Conservation (phyloP, 1,284 basidiomycete species). For the Apiotrichum sp. region DNA sequence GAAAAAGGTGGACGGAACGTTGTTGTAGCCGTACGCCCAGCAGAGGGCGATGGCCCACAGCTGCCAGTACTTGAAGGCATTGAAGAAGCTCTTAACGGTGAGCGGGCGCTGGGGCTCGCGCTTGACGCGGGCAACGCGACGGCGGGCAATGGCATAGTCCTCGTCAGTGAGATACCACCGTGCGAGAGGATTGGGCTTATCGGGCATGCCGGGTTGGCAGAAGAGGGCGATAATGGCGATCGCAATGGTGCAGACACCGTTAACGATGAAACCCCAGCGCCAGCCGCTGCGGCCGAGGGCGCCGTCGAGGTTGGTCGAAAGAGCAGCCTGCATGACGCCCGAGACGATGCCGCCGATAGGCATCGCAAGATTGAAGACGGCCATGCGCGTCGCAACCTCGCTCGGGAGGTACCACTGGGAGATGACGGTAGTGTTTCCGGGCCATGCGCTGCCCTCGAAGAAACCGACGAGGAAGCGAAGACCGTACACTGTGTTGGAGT, state of each 20-base stretch:
- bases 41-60: slow-evolving; percentile 16
- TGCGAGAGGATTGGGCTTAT: slow-evolving; percentile 22
- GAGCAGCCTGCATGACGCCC: slow-evolving; percentile 24
- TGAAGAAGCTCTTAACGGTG: slow-evolving; percentile 11
- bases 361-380: slow-evolving; percentile 20
- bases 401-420: slow-evolving; percentile 20
- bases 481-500: slow-evolving; percentile 7
- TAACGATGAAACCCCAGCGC: slow-evolving; percentile 46
- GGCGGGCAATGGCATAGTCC: slow-evolving; percentile 19
- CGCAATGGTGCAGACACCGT: slow-evolving; percentile 15
- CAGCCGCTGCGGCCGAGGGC: slow-evolving; percentile 22
- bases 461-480: slow-evolving; percentile 25
- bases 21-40: slow-evolving; percentile 16
- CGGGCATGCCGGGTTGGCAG: slow-evolving; percentile 47
- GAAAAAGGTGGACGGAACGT: slow-evolving; percentile 20
- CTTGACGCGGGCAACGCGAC: slow-evolving; percentile 12
- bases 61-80: slow-evolving; percentile 12
- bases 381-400: slow-evolving; percentile 22
- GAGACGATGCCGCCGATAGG: slow-evolving; percentile 20
- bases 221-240: slow-evolving; percentile 15
- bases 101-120: slow-evolving; percentile 18
- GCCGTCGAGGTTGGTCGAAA: slow-evolving; percentile 18
- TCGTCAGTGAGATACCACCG: slow-evolving; percentile 18
- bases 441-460: slow-evolving; percentile 18
- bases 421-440: slow-evolving; percentile 13